A percentile compares a stretch with the other conserved stretches of the same genome.
Evolutionary conservation across 2,329 filamentous ascomycete species (phyloP).

Genomic region (Ophiosphaerella korrae): DNA sequence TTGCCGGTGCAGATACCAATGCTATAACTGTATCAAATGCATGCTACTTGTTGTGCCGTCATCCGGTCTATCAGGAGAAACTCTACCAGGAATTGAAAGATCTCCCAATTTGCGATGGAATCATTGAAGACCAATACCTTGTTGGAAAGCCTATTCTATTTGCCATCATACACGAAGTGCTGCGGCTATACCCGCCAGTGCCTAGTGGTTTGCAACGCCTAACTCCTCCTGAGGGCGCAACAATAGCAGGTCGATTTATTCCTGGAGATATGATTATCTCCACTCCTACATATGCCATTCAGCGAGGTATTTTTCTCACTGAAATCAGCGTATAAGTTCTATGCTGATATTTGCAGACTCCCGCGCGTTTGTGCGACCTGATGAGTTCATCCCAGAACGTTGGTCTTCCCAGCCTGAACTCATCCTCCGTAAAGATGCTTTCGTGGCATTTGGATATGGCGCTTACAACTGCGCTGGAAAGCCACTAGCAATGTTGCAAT

Average conservation of each 20-base stretch:
- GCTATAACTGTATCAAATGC: conserved; percentile 58
- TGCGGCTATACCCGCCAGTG: conserved; percentile 25
- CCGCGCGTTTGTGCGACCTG: conserved; percentile 15
- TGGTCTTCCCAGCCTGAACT: conserved; percentile 15
- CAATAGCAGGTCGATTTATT: conserved; percentile 21
- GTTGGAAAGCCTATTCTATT: conserved; percentile 15
- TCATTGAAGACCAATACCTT: conserved; percentile 10
- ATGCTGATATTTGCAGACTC: conserved; percentile 7
- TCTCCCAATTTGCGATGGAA: conserved; percentile 3
- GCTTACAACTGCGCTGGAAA: conserved; percentile 58
- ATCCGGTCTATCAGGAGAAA: conserved; percentile 30
- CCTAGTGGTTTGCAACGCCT: conserved; percentile 24
- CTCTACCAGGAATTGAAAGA: conserved; percentile 13
- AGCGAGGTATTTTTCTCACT: conserved; percentile 6
- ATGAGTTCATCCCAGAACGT: conserved; percentile 23
- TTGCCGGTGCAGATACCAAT: conserved; percentile 57
- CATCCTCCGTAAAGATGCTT: conserved; percentile 55
- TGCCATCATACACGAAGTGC: conserved; percentile 23
- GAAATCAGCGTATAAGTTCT: too few relatives aligned
- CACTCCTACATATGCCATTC: conserved; percentile 17
- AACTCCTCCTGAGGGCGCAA: conserved; percentile 29
- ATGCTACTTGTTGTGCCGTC: conserved; percentile 56
- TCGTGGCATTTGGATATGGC: conserved; percentile 71
- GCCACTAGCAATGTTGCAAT: conserved; percentile 17
- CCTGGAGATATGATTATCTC: conserved; percentile 26